Evolutionary conservation across 208 protist species (phyloP), one percentile per base, ranked within the genome.

Genomic region (Leishmania amazonensis): DNA sequence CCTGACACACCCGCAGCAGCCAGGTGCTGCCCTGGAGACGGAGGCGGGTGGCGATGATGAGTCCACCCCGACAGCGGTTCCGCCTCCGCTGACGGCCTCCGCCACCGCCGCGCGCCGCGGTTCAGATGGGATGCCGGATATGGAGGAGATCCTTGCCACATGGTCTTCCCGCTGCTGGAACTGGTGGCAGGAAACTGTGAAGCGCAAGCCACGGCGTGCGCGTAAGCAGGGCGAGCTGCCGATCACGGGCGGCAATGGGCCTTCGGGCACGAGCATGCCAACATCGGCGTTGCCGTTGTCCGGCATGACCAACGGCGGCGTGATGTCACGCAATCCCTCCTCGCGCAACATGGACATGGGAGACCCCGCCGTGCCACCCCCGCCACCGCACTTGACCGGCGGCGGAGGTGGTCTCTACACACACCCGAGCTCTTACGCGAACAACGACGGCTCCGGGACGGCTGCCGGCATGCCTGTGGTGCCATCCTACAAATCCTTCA

Each of bases 151-250:
- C 9, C 74, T 85, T 21, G 51, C 73, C 9, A 71, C 78, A 31
- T 85, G 82, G 82, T 85, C 82, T 28, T 75, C 78, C n/a, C 82
- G 75, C 49, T 85, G 82, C 64, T 85, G 82, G 82, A 79, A 85
- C 78, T 85, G 82, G 82, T 85, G 82, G 82, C 82, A 85, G 82
- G 82, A 85, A 57, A 85, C 82, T 42, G 82, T 85, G 62, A 85
- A 85, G 74, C 76, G 82, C 64, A 85, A 85, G 72, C 82, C 82
- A n/a, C 82, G 82, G 65, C 82, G 82, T 28, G 78, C 82, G 17
- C 82, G 82, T 9, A 85, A 85, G 78, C 82, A 85, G 38, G 82
- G 82, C 9, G 82, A 85, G 78, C 3, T 81, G 17, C 72, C 78
- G 13, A 40, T 79, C 42, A 24, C 51, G 5, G 42, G 58, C 47